Conservation (phyloP, 371 early-diverging fungal species). For the Mortierella sp. region DNA sequence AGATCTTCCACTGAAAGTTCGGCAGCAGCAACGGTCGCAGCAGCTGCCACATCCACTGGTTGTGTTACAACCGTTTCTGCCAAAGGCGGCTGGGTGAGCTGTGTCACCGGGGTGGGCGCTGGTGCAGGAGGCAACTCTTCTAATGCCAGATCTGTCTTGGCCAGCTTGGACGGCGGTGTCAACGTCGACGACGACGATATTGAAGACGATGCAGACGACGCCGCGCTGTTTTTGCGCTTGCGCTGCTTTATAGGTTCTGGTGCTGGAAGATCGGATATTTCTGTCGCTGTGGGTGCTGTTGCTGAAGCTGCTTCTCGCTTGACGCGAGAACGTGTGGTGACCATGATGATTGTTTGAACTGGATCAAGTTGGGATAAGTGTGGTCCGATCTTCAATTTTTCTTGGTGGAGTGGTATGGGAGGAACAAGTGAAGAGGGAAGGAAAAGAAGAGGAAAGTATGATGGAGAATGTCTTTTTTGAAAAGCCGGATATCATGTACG, state of each 20-base stretch:
- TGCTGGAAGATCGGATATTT: neutral
- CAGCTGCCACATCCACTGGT: neutral
- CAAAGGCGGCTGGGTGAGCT: neutral
- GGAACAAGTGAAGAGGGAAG: no score
- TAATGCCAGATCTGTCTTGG: slow-evolving; percentile 3
- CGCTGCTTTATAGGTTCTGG: slow-evolving; percentile 1
- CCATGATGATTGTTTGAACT: slow-evolving; percentile 6
- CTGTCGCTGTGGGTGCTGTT: neutral
- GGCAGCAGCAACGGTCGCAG: neutral
- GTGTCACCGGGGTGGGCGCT: slow-evolving; percentile 13
- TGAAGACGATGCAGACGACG: neutral
- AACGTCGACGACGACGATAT: no score
- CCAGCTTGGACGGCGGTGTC: neutral
- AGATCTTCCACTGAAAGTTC: no score
- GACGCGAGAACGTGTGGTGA: slow-evolving; percentile 25
- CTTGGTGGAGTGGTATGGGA: neutral
- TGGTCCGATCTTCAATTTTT: no score
- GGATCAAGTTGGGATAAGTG: neutral
- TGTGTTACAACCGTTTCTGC: neutral
- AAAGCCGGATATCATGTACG: no score
- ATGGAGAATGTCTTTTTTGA: no score
- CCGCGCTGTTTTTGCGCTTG: slow-evolving; percentile 18
- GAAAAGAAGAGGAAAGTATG: no score
- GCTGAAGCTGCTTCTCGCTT: slow-evolving; percentile 7
- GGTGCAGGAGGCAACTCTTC: slow-evolving; percentile 3